Evolutionary conservation across 2,329 filamentous ascomycete genomes (phyloP), one percentile per base, ranked within the genome.

Genomic region (Colletotrichum higginsianum): DNA sequence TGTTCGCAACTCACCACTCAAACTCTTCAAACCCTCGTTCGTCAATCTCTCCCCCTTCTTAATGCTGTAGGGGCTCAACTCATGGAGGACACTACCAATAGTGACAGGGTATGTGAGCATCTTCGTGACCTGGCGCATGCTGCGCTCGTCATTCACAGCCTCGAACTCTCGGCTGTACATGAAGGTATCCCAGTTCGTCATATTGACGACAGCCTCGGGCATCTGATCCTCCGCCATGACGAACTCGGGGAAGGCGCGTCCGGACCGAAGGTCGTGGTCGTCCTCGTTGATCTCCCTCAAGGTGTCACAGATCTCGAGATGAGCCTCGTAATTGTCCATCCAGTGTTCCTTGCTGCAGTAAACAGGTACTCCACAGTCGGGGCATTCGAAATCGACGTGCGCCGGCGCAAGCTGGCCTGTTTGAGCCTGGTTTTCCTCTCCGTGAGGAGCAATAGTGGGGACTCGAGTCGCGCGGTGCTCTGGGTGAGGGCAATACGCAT

Each of bases 131-230:
- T 99, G 97, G 72, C 96, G 89, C 91, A 99, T 93, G 78, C 91
- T 92, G 70, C 96, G 90, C 80, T 98, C 95, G 73, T 95, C 91
- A 80, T 99, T 95, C 79, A 99, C 91, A 6, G 97, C 97, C 75
- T 92, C 89, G 78, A 96, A 98, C 77, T 97, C 93, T 78, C 96
- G 89, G 3, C 95, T 97, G 80, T 98, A 99, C 79, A 99, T 86
- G 77, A 97, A 94, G 0, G 96, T 98, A 82, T 99, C 96, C 96
- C 96, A 99, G 81, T 97, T 99, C 53, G 93, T 97, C 93, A 99
- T 95, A 83, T 99, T 99, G 75, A 98, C 90, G 75, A 96, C 88
- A 44, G 95, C 94, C 80, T 98, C 96, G 75, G 98, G 95, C 80
- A 98, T 91, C 84, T 98, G 95, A 66, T 92, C 88, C 16, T 93